A percentile compares a stretch with the other conserved stretches of the same genome.
These are phyloP conservation scores for Nemania sp. DNA, from an alignment of 2,329 filamentous ascomycete species.

Conservation along the genomic window DNA sequence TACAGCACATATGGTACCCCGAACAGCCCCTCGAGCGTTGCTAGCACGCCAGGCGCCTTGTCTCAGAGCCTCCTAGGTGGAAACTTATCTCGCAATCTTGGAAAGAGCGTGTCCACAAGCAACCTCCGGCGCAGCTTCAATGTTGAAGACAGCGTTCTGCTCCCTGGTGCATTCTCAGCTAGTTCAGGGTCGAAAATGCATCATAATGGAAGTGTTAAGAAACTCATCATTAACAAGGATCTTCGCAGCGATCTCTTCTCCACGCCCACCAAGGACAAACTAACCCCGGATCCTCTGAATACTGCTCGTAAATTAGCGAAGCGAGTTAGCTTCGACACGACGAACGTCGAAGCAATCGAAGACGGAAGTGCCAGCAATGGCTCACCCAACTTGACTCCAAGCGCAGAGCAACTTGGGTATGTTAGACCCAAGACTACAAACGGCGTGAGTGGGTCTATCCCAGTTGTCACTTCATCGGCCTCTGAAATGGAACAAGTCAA, in stretches of 20 bases:
- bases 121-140: constrained; percentile 83
- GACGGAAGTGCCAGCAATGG: constrained; percentile 51
- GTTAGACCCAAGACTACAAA: constrained; percentile 56
- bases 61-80: constrained; percentile 70
- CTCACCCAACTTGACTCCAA: constrained; percentile 53
- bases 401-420: constrained; percentile 63
- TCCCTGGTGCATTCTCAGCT: constrained; percentile 81
- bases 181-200: constrained; percentile 67
- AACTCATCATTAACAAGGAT: constrained; percentile 87
- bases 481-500: constrained; percentile 74
- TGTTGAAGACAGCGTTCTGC: constrained; percentile 81
- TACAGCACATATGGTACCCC: constrained; percentile 92
- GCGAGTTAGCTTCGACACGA: constrained; percentile 88
- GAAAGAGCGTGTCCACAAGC: constrained; percentile 87
- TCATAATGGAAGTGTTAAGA: constrained; percentile 77
- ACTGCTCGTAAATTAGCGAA: constrained; percentile 69
- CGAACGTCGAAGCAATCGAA: constrained; percentile 53
- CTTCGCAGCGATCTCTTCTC: constrained; percentile 75
- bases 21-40: constrained; percentile 66
- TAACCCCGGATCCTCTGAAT: constrained; percentile 46
- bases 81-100: constrained; percentile 72
- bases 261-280: constrained; percentile 60
- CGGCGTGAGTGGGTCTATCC: constrained; percentile 51
- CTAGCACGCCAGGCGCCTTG: constrained; percentile 70
- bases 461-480: constrained; percentile 44